Evolutionary conservation across 2,329 filamentous ascomycete genomes (phyloP), one percentile per base, ranked within the genome.

Genomic region (Cladobotryum protrusum): DNA sequence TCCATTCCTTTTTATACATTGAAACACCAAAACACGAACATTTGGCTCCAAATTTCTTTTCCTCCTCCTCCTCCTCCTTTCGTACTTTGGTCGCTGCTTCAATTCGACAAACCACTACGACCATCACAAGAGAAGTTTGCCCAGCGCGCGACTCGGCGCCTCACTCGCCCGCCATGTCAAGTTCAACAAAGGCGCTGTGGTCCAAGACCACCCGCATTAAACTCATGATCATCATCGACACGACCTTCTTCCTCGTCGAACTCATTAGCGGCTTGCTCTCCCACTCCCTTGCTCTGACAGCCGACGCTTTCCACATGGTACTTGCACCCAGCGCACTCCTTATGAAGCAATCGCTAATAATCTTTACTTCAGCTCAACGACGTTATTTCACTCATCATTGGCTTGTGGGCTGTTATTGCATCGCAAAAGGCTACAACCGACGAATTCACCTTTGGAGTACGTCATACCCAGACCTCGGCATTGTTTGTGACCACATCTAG

Each of bases 261-360:
- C 72, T 99, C 54, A 82, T 86, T 51, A 83, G 86, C 54, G 92
- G 93, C 54, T 89, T 96, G 74, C 74, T 85, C 56, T 89, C 95
- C 53, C 86, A 91, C 64, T 97, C 93, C 15, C 80, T 99, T 59
- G 93, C 93, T 35, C 79, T 99, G 52, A 90, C 95, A 64, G 93
- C 93, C 48, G 93, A 99, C 73, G 90, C 93, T 53, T 99, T 99
- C 69, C 93, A 99, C 72, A 99, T 99, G 93, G 87, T 89, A 65
- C 60, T 78, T 18, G 32, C 17, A 17, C 34, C 33, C 36, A 37
- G 34, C 24, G n/a, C 36, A 37, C 45, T 13, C 40, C 42, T 39
- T 37, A 50, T 36, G 15, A 7, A 13, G 18, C 7, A 42, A 19
- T 42, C 19, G 14, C n/a, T 15, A 44, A 40, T 33, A 13, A n/a